Conservation (phyloP, 106 monocot species). For the Dioscorea alata region DNA sequence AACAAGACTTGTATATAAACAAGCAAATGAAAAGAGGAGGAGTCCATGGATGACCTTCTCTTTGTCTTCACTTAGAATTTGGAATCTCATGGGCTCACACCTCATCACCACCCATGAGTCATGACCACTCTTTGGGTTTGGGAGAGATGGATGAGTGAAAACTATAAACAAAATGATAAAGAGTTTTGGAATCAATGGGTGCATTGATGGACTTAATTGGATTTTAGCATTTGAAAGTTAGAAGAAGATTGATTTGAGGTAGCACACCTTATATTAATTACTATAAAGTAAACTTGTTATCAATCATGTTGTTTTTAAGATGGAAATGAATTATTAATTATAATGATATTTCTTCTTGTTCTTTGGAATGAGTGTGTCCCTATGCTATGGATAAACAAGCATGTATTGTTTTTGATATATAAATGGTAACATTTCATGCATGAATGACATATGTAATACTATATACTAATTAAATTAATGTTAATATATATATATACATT, state of each 20-base stretch:
- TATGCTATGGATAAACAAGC: too few relatives aligned
- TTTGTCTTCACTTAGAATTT: conserved; percentile 1
- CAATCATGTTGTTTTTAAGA: too few relatives aligned
- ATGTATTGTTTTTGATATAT: too few relatives aligned
- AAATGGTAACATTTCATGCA: too few relatives aligned
- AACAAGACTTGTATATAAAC: conserved; percentile 1
- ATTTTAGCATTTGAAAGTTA: conserved; percentile 17
- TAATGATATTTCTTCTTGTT: too few relatives aligned
- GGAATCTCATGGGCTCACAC: conserved; percentile 5
- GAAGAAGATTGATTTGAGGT: not conserved
- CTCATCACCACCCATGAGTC: conserved; percentile 12
- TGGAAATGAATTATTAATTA: too few relatives aligned
- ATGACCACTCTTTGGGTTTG: not conserved
- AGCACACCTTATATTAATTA: too few relatives aligned
- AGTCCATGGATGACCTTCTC: not conserved
- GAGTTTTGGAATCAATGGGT: not conserved
- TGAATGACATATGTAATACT: too few relatives aligned
- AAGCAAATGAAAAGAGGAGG: not conserved
- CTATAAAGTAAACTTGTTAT: too few relatives aligned
- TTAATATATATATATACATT: too few relatives aligned
- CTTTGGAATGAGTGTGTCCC: too few relatives aligned
- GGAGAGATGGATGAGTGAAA: not conserved
- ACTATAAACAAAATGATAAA: not conserved
- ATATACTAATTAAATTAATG: too few relatives aligned
- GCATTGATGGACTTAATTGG: conserved; percentile 13